Evolutionary conservation across 768 basidiomycete genomes (phyloP).

Genomic region (Suillus discolor): DNA sequence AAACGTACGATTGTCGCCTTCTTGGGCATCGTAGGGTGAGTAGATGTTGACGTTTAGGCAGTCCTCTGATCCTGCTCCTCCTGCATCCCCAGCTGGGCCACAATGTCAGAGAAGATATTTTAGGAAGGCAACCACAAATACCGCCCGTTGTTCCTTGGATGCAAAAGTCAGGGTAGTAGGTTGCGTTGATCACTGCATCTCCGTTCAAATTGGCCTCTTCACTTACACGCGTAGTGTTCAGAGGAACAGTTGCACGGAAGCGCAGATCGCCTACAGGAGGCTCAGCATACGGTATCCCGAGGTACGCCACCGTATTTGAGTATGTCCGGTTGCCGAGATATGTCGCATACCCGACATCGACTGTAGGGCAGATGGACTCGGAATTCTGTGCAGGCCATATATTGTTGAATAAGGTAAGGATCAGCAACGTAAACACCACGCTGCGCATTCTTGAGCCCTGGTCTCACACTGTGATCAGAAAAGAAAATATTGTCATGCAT

Average conservation of each 20-base stretch:
- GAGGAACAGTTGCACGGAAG: constrained; percentile 51
- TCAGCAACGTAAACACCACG: not conserved
- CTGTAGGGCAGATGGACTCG: constrained; percentile 29
- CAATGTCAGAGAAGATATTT: not conserved
- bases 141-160: constrained; percentile 59
- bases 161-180: constrained; percentile 57
- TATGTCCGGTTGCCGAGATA: constrained; percentile 56
- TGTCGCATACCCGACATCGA: constrained; percentile 60
- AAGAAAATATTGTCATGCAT: too few species aligned
- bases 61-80: constrained; percentile 69
- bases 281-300: constrained; percentile 52
- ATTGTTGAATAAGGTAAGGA: constrained; percentile 26
- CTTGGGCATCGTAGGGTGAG: constrained; percentile 49
- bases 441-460: constrained; percentile 9
- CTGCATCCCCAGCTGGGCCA: constrained; percentile 51
- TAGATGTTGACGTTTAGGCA: constrained; percentile 75
- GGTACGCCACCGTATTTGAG: constrained; percentile 57
- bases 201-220: constrained; percentile 33
- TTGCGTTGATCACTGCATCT: constrained; percentile 47
- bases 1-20: constrained; percentile 48
- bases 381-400: constrained; percentile 10
- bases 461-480: too few species aligned
- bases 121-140: constrained; percentile 19
- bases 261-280: constrained; percentile 45
- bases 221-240: constrained; percentile 50